Conservation (phyloP, 139 green algal genomes). For the Chlorella vulgaris region DNA sequence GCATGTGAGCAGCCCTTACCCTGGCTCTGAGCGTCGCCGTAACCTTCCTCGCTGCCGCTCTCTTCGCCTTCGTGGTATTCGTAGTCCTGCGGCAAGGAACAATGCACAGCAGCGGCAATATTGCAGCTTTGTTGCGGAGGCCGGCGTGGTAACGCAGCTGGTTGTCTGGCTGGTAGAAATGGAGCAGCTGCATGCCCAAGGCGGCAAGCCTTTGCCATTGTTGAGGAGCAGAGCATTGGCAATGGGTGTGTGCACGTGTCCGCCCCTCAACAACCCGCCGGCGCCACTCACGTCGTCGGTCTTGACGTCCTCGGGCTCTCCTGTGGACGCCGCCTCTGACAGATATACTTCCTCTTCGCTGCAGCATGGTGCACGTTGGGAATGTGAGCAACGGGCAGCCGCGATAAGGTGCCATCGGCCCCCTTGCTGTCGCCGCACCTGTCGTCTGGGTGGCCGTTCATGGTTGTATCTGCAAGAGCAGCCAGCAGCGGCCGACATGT, state of each 20-base stretch:
- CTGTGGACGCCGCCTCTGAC: slow-evolving; percentile 27
- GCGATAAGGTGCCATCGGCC: neutral
- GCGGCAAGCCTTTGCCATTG: neutral
- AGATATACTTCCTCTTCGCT: slow-evolving; percentile 48
- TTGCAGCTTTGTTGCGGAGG: too few species aligned
- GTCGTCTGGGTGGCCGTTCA: slow-evolving; percentile 2
- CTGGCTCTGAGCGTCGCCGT: slow-evolving; percentile 25
- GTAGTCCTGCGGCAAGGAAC: slow-evolving; percentile 31
- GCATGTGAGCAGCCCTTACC: neutral
- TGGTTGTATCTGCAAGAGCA: neutral
- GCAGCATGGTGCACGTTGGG: neutral
- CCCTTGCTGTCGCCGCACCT: neutral
- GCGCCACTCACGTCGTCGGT: slow-evolving; percentile 40
- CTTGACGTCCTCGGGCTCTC: slow-evolving; percentile 30
- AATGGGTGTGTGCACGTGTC: too few species aligned
- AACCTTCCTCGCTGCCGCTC: slow-evolving; percentile 9
- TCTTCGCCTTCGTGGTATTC: slow-evolving; percentile 29
- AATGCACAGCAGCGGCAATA: neutral
- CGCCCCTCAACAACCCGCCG: neutral
- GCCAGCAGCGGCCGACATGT: neutral
- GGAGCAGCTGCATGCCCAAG: neutral
- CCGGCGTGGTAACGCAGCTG: too few species aligned
- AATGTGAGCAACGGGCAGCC: neutral
- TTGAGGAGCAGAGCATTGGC: too few species aligned
- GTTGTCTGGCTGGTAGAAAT: too few species aligned